Base-by-base conservation (phyloP, 129 eudicot species). In the Flaveria trinervia region DNA sequence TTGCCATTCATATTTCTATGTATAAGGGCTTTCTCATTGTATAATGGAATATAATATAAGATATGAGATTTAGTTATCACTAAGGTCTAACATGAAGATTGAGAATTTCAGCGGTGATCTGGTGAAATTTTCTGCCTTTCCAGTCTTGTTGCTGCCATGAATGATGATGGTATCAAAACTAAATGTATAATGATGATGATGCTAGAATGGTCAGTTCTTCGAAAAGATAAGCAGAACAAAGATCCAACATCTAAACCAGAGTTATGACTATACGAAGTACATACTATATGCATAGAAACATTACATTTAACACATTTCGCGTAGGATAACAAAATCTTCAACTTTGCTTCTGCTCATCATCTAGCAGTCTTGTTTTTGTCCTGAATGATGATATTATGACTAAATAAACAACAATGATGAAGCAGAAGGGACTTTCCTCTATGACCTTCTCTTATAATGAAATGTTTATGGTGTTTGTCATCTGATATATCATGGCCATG, bases 401-500 rank as follows among this genome's bases (percentile, higher is more conserved):
- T 68, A 68, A 68, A 44, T 44, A 68, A 11, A 44, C 3, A 17
- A 10, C 49, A 65, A 69, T 20, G 44, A 16, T 28, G 62, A 50
- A 23, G 62, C 68, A 48, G 23, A 25, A 46, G 41, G 23, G 73
- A 3, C 39, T 50, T 81, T 69, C 71, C 66, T 73, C 79, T 80
- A 78, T 36, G 57, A 75, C 33, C 71, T 89, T 75, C 77, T 70
- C 79, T 76, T 88, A 25, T 69, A 59, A 44, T 66, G 86, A 51
- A 61, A 80, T 74, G 68, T 65, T 79, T 85, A 83, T 70, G 46
- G 66, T 65, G 86, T 33, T 15, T 76, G 48, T 73, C 85, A 49
- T 71, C 85, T 56, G 79, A 65, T 59, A 69, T 2, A 52, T 15
- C 70, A 77, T 73, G 78, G 71, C 78, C 81, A 50, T 82, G 71